Percentiles rank a stretch among this genome's conserved stretches.
phyloP scores from a whole-genome alignment of 352 stramenopile species.

The Globisporangium alternatum region DNA sequence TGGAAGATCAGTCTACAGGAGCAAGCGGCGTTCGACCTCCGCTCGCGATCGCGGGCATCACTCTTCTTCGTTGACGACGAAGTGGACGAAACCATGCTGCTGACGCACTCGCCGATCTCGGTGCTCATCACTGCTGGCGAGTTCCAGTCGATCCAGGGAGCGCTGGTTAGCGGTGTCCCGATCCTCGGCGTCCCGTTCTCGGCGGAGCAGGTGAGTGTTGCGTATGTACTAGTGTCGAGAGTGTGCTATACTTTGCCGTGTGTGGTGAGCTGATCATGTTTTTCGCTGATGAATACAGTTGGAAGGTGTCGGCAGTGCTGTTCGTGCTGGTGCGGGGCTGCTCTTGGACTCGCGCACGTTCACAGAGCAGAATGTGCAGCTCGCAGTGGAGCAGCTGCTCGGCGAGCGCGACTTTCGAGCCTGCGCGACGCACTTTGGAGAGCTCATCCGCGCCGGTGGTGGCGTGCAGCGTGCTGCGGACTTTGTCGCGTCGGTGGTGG shows the following conservation, averaged over 20 bases:
- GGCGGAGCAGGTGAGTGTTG: constrained; percentile 49
- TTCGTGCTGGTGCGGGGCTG: constrained; percentile 50
- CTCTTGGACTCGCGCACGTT: constrained; percentile 36
- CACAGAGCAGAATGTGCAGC: constrained; percentile 29
- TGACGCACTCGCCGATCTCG: constrained; percentile 35
- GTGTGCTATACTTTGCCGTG: neutral
- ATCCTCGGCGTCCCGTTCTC: constrained; percentile 72
- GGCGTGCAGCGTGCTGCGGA: constrained; percentile 52
- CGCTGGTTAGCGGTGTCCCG: constrained; percentile 54
- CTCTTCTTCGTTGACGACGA: constrained; percentile 53
- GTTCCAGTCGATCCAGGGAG: constrained; percentile 56
- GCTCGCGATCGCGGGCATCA: constrained; percentile 35
- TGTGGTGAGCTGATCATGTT: neutral
- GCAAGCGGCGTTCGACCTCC: constrained; percentile 55
- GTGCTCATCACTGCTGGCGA: constrained; percentile 61
- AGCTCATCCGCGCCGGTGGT: constrained; percentile 58
- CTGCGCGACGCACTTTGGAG: constrained; percentile 46
- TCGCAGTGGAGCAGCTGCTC: constrained; percentile 38
- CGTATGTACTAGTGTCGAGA: neutral
- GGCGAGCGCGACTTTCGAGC: constrained; percentile 29
- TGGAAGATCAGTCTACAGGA: constrained; percentile 61
- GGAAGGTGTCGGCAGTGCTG: constrained; percentile 61
- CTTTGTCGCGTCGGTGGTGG: constrained; percentile 47
- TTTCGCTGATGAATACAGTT: constrained; percentile 23
- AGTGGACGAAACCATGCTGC: constrained; percentile 42